phyloP scores from a whole-genome alignment of 148 eudicot genomes.

The Cornus kousa region DNA sequence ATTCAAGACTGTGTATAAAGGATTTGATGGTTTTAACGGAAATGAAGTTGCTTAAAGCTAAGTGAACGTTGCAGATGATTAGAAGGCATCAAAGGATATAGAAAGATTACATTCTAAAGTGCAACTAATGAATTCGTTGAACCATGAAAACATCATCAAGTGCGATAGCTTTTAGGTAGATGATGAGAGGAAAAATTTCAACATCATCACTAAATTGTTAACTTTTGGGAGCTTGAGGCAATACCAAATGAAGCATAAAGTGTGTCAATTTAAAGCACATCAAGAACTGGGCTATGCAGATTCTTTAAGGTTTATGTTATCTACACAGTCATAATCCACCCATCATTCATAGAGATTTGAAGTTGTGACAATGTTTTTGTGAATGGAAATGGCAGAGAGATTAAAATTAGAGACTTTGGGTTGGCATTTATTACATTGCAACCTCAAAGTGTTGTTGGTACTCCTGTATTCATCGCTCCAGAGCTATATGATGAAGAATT shows the following conservation, averaged over 20 bases:
- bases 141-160: slow-evolving; percentile 45
- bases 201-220: slow-evolving; percentile 48
- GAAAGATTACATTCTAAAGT: slow-evolving; percentile 42
- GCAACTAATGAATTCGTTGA: slow-evolving; percentile 35
- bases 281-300: slow-evolving; percentile 20
- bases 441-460: no score
- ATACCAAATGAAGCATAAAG: slow-evolving; percentile 40
- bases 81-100: slow-evolving; percentile 18
- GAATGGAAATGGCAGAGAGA: slow-evolving; percentile 21
- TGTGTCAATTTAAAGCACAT: slow-evolving; percentile 11
- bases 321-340: slow-evolving; percentile 19
- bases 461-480: no score
- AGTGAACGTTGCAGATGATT: slow-evolving; percentile 27
- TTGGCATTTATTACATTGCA: not conserved
- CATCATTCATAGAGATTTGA: slow-evolving; percentile 12
- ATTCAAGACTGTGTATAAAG: slow-evolving; percentile 53
- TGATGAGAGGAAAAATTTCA: slow-evolving; percentile 29
- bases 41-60: slow-evolving; percentile 52
- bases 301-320: slow-evolving; percentile 13
- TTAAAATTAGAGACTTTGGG: slow-evolving; percentile 16
- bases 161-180: slow-evolving; percentile 45
- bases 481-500: slow-evolving; percentile 9
- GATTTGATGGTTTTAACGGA: slow-evolving; percentile 44
- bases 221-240: slow-evolving; percentile 47
- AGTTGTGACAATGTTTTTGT: slow-evolving; percentile 17